These are phyloP conservation scores for Amphirosellinia nigrospora DNA, from an alignment of 495 filamentous ascomycete species.

Conservation along the genomic window DNA sequence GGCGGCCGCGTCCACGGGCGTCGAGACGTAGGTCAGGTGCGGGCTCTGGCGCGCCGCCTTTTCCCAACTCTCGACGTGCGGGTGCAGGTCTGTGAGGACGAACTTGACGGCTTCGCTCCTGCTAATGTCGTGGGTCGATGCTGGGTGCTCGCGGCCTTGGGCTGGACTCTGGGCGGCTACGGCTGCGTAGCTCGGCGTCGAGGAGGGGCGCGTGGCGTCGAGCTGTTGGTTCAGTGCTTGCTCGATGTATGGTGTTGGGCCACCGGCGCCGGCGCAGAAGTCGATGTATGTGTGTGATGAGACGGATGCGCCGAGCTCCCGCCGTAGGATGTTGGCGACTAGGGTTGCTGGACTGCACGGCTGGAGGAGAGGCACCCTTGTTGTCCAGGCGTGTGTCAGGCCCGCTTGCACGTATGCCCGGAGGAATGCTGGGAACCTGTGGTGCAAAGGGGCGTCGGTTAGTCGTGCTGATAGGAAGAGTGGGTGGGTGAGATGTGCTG, in stretches of 20 bases:
- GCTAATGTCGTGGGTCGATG: conserved; percentile 22
- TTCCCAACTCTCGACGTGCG: conserved; percentile 67
- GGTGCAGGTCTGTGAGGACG: conserved; percentile 72
- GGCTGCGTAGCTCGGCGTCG: conserved; percentile 33
- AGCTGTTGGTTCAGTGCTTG: conserved; percentile 56
- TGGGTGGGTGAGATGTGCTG: not conserved
- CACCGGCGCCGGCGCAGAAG: conserved; percentile 76
- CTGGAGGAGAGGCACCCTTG: conserved; percentile 53
- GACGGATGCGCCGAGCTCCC: conserved; percentile 44
- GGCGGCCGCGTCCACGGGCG: conserved; percentile 66
- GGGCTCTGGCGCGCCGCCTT: conserved; percentile 54
- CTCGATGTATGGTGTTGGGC: conserved; percentile 70
- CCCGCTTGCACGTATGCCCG: conserved; percentile 57
- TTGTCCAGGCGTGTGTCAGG: conserved; percentile 58
- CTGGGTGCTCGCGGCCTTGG: not conserved
- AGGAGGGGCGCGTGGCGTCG: conserved; percentile 24
- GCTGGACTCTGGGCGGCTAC: conserved; percentile 17
- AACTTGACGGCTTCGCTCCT: conserved; percentile 55
- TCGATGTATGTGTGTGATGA: conserved; percentile 67
- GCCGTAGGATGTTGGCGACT: conserved; percentile 55
- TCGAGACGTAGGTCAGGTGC: conserved; percentile 59
- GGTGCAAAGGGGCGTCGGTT: not conserved
- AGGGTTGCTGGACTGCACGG: conserved; percentile 50
- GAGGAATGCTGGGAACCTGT: conserved; percentile 61
- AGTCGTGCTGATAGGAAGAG: conserved; percentile 3